Base-by-base conservation (phyloP, 2,329 filamentous ascomycete species). In the Fusarium tanahbumbuense region DNA sequence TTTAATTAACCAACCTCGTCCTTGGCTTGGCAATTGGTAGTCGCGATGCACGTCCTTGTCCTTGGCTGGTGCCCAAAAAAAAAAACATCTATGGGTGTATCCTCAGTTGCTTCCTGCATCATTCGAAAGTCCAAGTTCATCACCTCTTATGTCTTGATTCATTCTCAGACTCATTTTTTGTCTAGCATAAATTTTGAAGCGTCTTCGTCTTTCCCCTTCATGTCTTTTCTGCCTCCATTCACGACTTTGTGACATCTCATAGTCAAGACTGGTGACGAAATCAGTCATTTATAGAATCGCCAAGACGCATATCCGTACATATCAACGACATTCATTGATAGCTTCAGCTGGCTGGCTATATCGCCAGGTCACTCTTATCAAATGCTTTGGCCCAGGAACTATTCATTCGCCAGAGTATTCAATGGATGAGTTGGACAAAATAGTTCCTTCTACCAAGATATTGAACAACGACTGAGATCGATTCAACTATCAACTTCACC, bases 11-110 rank as follows among this genome's bases (percentile, higher is more conserved):
- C 6, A 42, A 6, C 7, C 25, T 23, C 22, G 9, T 16, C 44
- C 20, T 22, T 52, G 25, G 18, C 66, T 70, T 66, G 66, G 61
- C 61, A 58, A 47, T 42, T 67, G 66, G 61, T 56, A 62, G 46
- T 42, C 22, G 30, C 40, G 37, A 69, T 69, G 56, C 56, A 69
- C 66, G 66, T 57, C 66, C 60, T 62, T 34, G 30, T 16, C 20
- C 20, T 50, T 50, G 23, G 34, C 68, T 20, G 45, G 44, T 52
- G 49, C 55, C 60, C 66, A 69, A 69, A 44, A 30, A 10, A 27
- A 25, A 28, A 13, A 30, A 13, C 28, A 28, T 28, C 9, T 18
- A 56, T 47, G 15, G 18, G 32, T 49, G 34, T 40, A 18, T 47
- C 60, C 60, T 34, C 18, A 49, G 30, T 65, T 55, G 37, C 46